Conservation (phyloP, 495 filamentous ascomycete genomes). For the Oleoguttula mirabilis region DNA sequence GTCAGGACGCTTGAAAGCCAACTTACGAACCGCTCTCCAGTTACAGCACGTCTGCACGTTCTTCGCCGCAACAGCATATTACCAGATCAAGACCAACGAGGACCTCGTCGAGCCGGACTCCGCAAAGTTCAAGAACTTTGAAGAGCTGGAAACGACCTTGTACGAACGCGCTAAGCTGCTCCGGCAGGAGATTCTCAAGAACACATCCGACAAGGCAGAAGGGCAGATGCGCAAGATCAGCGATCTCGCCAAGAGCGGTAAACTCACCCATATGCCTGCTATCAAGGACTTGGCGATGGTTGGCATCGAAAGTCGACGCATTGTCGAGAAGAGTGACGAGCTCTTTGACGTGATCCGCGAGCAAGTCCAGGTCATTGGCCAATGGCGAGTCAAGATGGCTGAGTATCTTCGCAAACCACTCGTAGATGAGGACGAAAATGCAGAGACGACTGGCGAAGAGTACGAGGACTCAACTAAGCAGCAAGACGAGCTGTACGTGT, state of each 20-base stretch:
- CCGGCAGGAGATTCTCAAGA: conserved; percentile 57
- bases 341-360: conserved; percentile 47
- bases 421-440: conserved; percentile 73
- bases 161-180: conserved; percentile 70
- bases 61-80: conserved; percentile 73
- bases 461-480: conserved; percentile 75
- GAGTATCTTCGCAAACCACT: conserved; percentile 59
- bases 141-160: conserved; percentile 53
- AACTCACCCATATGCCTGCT: conserved; percentile 53
- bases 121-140: conserved; percentile 49
- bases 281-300: conserved; percentile 39
- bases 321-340: conserved; percentile 45
- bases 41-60: conserved; percentile 72
- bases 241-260: conserved; percentile 35
- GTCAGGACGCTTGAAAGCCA: conserved; percentile 48
- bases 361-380: conserved; percentile 54
- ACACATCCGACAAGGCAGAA: conserved; percentile 23
- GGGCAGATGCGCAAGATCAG: conserved; percentile 41
- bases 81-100: conserved; percentile 62
- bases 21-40: conserved; percentile 60
- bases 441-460: conserved; percentile 73
- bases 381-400: conserved; percentile 61
- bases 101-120: conserved; percentile 50
- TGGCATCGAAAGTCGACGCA: conserved; percentile 49
- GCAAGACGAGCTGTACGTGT: conserved; percentile 77